A percentile compares a stretch with the other conserved stretches of the same genome.
Evolutionary conservation across 352 stramenopile species (phyloP).

Genomic region (Phytophthora uliginosa): DNA sequence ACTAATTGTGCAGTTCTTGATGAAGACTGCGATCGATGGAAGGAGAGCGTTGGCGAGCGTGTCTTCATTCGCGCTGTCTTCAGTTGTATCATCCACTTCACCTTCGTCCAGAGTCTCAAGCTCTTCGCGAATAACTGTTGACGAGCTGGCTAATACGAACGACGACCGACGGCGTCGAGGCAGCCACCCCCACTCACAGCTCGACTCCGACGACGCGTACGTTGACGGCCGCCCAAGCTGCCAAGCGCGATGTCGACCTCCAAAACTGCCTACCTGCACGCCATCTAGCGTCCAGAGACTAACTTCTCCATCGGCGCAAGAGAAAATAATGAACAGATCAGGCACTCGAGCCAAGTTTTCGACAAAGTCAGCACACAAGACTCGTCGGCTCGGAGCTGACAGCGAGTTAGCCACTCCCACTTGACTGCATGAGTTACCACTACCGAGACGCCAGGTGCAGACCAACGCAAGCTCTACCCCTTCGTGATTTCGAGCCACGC

Average conservation of each 20-base stretch:
- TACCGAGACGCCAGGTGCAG: conserved; percentile 59
- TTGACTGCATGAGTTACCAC: conserved; percentile 13
- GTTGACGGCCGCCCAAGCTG: conserved; percentile 64
- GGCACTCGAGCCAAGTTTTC: conserved; percentile 62
- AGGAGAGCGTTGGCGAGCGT: conserved; percentile 18
- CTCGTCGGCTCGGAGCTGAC: conserved; percentile 31
- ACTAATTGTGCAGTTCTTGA: conserved; percentile 67
- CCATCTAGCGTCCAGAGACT: conserved; percentile 82
- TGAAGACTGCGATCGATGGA: conserved; percentile 47
- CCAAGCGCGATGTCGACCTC: conserved; percentile 65
- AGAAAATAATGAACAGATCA: conserved; percentile 74
- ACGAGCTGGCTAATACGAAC: conserved; percentile 7
- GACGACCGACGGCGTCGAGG: conserved; percentile 14
- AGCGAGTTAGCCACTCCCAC: conserved; percentile 8
- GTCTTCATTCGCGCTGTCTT: conserved; percentile 21
- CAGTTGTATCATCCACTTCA: conserved; percentile 8
- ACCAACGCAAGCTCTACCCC: conserved; percentile 66
- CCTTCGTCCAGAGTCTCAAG: conserved; percentile 10
- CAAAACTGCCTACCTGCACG: conserved; percentile 74
- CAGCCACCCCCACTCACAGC: conserved; percentile 50
- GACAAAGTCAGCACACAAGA: conserved; percentile 70
- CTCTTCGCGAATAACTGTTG: conserved; percentile 25
- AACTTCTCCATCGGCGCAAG: conserved; percentile 72
- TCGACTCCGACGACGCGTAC: conserved; percentile 54
- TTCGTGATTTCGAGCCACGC: conserved; percentile 61